These are phyloP conservation scores for Aspergillus neoniger DNA, from an alignment of 2,329 filamentous ascomycete species.

Conservation along the genomic window DNA sequence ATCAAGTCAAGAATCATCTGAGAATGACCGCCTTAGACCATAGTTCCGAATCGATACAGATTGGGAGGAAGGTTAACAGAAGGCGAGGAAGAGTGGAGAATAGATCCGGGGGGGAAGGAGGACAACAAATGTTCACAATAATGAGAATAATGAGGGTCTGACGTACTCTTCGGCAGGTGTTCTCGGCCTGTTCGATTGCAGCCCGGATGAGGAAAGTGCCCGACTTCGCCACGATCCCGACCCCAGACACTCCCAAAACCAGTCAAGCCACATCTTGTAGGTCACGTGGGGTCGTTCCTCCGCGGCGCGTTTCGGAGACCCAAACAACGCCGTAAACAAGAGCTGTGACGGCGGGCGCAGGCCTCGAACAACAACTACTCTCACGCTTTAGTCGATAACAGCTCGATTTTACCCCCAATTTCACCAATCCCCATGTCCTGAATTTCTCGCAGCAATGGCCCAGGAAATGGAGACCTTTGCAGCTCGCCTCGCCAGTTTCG, in stretches of 20 bases:
- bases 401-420: background rate
- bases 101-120: background rate
- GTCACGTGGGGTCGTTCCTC: conserved; percentile 22
- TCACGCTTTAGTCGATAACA: background rate
- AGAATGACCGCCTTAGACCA: conserved; percentile 25
- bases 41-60: conserved; percentile 18
- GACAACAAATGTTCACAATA: conserved; percentile 5
- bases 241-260: background rate
- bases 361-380: conserved; percentile 5
- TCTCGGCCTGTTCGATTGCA: conserved; percentile 18
- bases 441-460: conserved; percentile 23
- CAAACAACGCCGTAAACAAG: conserved; percentile 29
- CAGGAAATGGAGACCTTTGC: conserved; percentile 64
- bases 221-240: conserved; percentile 1
- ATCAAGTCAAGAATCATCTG: conserved; percentile 20
- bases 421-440: conserved; percentile 14
- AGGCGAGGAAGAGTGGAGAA: background rate
- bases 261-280: background rate
- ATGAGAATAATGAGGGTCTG: conserved; percentile 15
- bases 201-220: conserved; percentile 8
- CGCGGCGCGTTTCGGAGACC: conserved; percentile 24
- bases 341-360: background rate
- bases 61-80: background rate
- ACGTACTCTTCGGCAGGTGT: conserved; percentile 24
- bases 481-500: conserved; percentile 79